Base-by-base conservation (phyloP, 225 moss, liverwort and hornwort genomes). In the Rhytidiadelphus loreus region DNA sequence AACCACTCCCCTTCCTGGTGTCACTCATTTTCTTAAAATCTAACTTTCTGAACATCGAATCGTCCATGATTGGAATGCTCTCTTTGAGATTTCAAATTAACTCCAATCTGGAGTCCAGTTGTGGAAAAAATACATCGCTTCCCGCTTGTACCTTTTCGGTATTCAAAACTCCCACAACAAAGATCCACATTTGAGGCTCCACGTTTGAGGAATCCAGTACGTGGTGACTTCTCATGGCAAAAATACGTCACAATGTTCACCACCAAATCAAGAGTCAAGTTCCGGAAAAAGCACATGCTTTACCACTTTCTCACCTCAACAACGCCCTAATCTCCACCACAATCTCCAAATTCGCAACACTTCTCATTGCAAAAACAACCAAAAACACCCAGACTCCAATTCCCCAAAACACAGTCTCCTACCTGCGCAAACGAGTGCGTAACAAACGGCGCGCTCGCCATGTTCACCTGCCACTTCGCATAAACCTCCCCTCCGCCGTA, bases 401-500 rank as follows among this genome's bases (percentile, higher is more conserved):
- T 70, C 32, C 58, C 32, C 18, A 4, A 64, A 12, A 53, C 62
- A 21, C 32, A 41, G 30, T 16, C 29, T 12, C 29, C 7, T 76
- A 89, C 94, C 92, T 87, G 88, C 20, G 93, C 91, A 48, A 69
- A 94, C 8, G 95, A 95, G 88, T 95, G 95, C 70, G 95, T 95
- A 85, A 92, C 95, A 26, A 90, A 95, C 32, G 95, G 92, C 22
- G 93, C 90, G 68, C 91, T 95, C 37, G 78, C 83, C 86, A 95
- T 71, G 74, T 89, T 93, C 39, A 95, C 88, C 70, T 93, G 89
- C 89, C 89, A 89, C 43, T 28, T 28, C 43, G 89, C 85, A 8
- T 80, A 80, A 25, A 89, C 6, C 16, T 32, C 33, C 2, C 89
- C 94, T 15, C 65, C 68, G 23, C 62, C 9, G 4, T 88, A 92